Evolutionary conservation across 345 rosid genomes (phyloP), one percentile per base, ranked within the genome.

Genomic region (Sonneratia alba): DNA sequence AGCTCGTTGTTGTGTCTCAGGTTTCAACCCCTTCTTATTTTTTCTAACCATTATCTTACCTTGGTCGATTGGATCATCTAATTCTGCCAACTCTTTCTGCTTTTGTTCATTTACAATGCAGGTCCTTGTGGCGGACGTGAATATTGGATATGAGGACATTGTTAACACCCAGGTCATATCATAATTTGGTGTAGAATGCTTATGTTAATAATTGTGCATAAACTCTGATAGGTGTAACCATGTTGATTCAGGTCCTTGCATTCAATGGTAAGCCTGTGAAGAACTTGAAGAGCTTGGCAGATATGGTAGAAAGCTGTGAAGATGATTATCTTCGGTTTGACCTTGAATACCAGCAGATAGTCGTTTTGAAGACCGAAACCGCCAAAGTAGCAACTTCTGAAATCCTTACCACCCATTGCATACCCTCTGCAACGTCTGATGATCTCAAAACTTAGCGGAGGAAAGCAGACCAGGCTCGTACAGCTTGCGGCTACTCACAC

Each of bases 91-190:
- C 24, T 18, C n/a, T 37, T 21, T 40, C 70, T 5, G 36, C 69
- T 49, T 65, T 6, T 36, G 4, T 27, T 34, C 70, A 53, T 38
- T 71, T 51, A 36, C 49, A 71, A 66, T 72, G 27, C 75, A 91
- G 97, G 98, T 94, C 74, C 98, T 94, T 72, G 97, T 94, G 67
- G 89, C 96, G 79, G 98, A 89, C 79, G 82, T 91, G 42, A 93
- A 91, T 80, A 91, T 93, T 66, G 96, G 98, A 77, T 94, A 94
- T 34, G 97, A 94, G 71, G 98, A 89, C 64, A 89, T 94, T 75
- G 93, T 94, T 81, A 94, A 94, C 77, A 91, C 90, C 34, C 96
- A 91, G 95, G 98, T 89, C 37, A 66, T 81, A 55, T 15, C 36
- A 34, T 62, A 72, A 37, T 43, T 67, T 53, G 24, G 27, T 27